These are phyloP conservation scores for Chrysanthemum seticuspe DNA, from an alignment of 129 eudicot genomes.

Conservation along the genomic window DNA sequence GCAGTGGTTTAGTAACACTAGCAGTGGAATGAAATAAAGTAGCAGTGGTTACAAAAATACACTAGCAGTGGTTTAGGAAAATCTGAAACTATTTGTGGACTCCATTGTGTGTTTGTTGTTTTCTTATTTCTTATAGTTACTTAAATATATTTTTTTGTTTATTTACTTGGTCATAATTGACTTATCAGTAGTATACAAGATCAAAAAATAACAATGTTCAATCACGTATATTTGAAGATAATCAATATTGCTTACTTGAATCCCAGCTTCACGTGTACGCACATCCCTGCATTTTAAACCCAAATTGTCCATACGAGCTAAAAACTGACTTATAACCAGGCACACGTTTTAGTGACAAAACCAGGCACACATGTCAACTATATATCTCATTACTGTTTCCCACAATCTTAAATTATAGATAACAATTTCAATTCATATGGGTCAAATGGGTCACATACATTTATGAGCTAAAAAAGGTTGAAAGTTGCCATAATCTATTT, in stretches of 20 bases:
- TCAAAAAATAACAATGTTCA: neutral
- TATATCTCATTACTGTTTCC: neutral
- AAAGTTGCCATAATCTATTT: too few relatives aligned
- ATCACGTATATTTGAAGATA: slow-evolving; percentile 4
- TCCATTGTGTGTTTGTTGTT: neutral
- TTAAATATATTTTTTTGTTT: neutral
- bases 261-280: slow-evolving; percentile 99
- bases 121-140: too few relatives aligned
- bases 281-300: slow-evolving; percentile 97
- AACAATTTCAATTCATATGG: neutral
- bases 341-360: too few relatives aligned
- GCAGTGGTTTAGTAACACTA: too few relatives aligned
- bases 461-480: too few relatives aligned
- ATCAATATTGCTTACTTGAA: slow-evolving; percentile 54
- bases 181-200: neutral
- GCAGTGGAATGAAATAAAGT: too few relatives aligned
- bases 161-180: neutral
- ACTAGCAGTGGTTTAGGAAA: neutral
- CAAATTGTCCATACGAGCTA: slow-evolving; percentile 96
- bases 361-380: too few relatives aligned
- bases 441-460: too few relatives aligned
- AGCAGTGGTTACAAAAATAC: too few relatives aligned
- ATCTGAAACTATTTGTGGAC: neutral
- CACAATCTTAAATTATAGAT: neutral
- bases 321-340: neutral